Percentiles rank a stretch among this genome's conserved stretches.
Evolutionary conservation across 352 stramenopile species (phyloP).

Genomic region (Pythium guiyangense): DNA sequence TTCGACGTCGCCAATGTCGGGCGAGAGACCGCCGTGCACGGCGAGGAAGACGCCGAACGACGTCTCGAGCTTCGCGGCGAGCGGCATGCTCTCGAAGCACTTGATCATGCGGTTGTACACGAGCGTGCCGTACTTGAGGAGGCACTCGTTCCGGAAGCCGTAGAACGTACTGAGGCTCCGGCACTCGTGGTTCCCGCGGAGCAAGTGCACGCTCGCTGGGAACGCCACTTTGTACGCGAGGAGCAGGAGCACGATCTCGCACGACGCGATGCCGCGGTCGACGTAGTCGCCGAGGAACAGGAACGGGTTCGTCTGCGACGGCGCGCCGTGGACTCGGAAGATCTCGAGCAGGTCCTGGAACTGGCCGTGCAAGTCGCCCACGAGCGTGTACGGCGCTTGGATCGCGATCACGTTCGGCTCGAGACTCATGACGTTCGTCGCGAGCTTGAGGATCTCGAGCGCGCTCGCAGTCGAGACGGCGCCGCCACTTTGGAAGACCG

Average conservation of each 20-base stretch:
- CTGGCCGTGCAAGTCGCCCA: slow-evolving; percentile 95
- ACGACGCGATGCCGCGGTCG: slow-evolving; percentile 93
- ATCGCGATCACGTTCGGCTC: slow-evolving; percentile 55
- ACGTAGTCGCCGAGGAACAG: slow-evolving; percentile 94
- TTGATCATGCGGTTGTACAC: slow-evolving; percentile 82
- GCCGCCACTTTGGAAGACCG: slow-evolving; percentile 32
- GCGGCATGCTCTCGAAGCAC: slow-evolving; percentile 80
- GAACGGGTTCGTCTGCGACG: slow-evolving; percentile 90
- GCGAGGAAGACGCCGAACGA: slow-evolving; percentile 55
- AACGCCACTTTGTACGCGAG: slow-evolving; percentile 98
- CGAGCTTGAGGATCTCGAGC: slow-evolving; percentile 51
- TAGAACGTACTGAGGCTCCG: slow-evolving; percentile 99
- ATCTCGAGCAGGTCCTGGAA: slow-evolving; percentile 97
- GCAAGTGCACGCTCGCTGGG: slow-evolving; percentile 97
- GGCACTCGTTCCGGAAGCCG: slow-evolving; percentile 99
- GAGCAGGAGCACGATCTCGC: slow-evolving; percentile 97
- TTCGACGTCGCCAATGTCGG: slow-evolving; percentile 59
- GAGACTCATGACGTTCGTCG: slow-evolving; percentile 53
- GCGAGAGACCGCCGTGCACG: slow-evolving; percentile 72
- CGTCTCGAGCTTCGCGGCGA: slow-evolving; percentile 63
- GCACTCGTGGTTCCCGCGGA: slow-evolving; percentile 99
- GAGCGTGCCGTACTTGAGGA: slow-evolving; percentile 68
- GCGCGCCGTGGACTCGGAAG: slow-evolving; percentile 48
- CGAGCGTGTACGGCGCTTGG: slow-evolving; percentile 45
- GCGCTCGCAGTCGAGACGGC: slow-evolving; percentile 41